Evolutionary conservation across 2,329 filamentous ascomycete genomes (phyloP), one percentile per base, ranked within the genome.

Genomic region (Epichloe aotearoae): DNA sequence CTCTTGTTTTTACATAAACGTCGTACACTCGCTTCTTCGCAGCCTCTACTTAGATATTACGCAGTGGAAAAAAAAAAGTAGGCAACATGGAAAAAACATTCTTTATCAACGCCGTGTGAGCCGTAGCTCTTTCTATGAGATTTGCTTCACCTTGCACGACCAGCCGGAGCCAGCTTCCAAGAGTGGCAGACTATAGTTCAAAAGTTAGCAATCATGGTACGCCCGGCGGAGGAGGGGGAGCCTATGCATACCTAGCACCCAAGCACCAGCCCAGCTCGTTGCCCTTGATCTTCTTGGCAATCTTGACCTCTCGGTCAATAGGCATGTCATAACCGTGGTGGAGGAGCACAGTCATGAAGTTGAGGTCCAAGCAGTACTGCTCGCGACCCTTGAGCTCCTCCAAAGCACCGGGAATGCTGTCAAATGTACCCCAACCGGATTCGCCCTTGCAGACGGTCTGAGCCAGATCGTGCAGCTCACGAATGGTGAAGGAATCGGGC

Each of bases 251-350:
- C 88, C 88, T 95, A 57, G 93, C 93, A 67, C 93, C 93, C 63
- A 98, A 75, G 72, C 91, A 97, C 93, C 93, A 98, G 39, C 93
- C 93, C 61, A 98, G 72, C 73, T 98, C 94, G 67, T 96, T 96
- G 51, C 83, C 83, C 73, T 94, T 91, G 64, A 98, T 95, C 77
- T 96, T 95, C 85, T 98, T 98, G 53, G 91, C 93, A 64, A 96
- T 95, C 76, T 87, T 91, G 57, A 98, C 89, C 69, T 98, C 93
- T 39, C 94, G 80, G 58, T 95, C 88, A 60, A 97, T 83, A 4
- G 91, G 91, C 88, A 98, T 96, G 59, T 97, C 93, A 62, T 98
- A 98, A 3, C 93, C 93, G 5, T 88, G 95, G 69, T 97, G 90
- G 50, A 97, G 73, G 52, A 98, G 74, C 26, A 87, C 87, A 60